Evolutionary conservation across 805 yeast species (phyloP), one percentile per base, ranked within the genome.

Genomic region (Pichia eremophila): DNA sequence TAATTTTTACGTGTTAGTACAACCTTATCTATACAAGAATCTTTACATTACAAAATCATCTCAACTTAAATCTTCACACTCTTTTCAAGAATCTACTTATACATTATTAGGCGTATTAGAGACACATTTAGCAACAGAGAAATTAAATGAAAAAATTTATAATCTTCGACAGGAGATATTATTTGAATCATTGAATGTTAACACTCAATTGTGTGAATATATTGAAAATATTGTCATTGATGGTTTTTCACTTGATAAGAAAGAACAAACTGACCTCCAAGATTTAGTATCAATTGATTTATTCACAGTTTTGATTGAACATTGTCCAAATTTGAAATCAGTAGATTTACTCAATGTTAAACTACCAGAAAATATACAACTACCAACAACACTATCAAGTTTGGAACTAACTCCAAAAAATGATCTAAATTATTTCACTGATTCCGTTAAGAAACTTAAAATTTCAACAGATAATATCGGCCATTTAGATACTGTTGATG

Each of bases 101-200:
- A 71, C 79, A 0, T 64, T 67, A 43, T 46, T 77, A 4, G 66
- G 74, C 17, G 71, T 72, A 0, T 52, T 63, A 25, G 53, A 60
- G 8, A 63, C 68, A 4, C 56, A 67, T 3, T 54, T 62, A 12
- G 68, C 69, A 39, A 61, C 64, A 11, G 50, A 46, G 0, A 65
- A 66, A 37, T 67, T 68, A 41, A 69, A 72, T 45, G 68, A 64
- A 31, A 53, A 68, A 41, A 57, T 72, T 18, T 57, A 67, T 11
- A 53, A 61, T 28, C 58, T 68, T 22, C 67, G 74, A 51, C 63
- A 79, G 42, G 66, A 65, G 37, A 61, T 71, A 3, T 57, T 80
- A 39, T 42, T 67, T 12, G 67, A 68, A 19, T 62, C 73, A 1
- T 52, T 74, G 27, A 47, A 44, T 5, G 50, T 67, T 41, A 71